Base-by-base conservation (phyloP, 176 grass and related monocot species). In the Ensete ventricosum region DNA sequence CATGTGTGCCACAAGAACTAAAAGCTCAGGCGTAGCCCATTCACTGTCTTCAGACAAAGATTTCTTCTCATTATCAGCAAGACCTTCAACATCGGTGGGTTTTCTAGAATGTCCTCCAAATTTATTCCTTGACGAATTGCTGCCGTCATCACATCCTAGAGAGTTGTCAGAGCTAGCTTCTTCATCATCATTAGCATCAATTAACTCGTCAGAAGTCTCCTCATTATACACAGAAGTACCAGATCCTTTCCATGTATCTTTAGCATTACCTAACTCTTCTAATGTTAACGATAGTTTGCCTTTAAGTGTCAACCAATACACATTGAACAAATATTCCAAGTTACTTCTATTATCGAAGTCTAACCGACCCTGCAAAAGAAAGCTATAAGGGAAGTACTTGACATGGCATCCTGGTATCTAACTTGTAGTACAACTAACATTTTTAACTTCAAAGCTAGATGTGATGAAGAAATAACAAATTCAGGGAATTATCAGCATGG, bases 241-340 rank as follows among this genome's bases (percentile, higher is more conserved):
- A 84, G 58, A 80, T 67, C 78, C 79, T 82, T 75, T 84, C 88
- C 88, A 91, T 64, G 23, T 54, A 72, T 72, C 89, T 77, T 88
- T 99, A 49, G 96, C 88, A 74, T 26, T 88, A 54, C 75, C 79
- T 75, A 99, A 74, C 73, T 99, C 96, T 77, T 95, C 86, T 62
- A 91, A 79, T 54, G 88, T 95, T 84, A 99, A 74, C 34, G 72
- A 80, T 57, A 91, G 64, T 9, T 88, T 99, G 67, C 87, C 69
- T 87, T 95, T 99, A n/a, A 87, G 67, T 77, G 89, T 81, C 50
- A 99, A 88, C 96, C 96, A 99, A 81, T 99, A 99, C 71, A 95
- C 77, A 76, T 99, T 99, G 83, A 99, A 99, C 65, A 99, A 88
- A 79, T 99, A 99, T 85, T 99, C 91, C 96, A 91, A 99, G 77